Conservation (phyloP, 2,329 filamentous ascomycete species). For the Neofusicoccum kwambonambiense region DNA sequence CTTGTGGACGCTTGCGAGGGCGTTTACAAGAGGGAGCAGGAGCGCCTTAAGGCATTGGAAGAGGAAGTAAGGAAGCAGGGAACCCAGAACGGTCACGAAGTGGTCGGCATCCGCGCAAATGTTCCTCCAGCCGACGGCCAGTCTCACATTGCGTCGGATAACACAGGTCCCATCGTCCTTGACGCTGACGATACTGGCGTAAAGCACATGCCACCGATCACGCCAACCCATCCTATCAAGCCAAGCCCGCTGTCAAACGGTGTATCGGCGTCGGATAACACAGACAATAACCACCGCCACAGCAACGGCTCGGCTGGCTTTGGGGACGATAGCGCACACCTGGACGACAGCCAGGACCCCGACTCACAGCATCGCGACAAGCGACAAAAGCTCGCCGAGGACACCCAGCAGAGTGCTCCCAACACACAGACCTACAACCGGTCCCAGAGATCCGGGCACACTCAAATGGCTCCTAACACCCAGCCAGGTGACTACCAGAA, state of each 20-base stretch:
- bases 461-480: constrained; percentile 58
- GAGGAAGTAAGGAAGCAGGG: constrained; percentile 49
- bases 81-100: constrained; percentile 39
- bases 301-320: constrained; percentile 1
- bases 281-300: not conserved
- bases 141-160: constrained; percentile 45
- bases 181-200: constrained; percentile 63
- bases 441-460: constrained; percentile 58
- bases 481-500: constrained; percentile 68
- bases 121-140: constrained; percentile 37
- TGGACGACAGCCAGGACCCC: constrained; percentile 44
- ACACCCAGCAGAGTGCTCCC: constrained; percentile 25
- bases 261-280: constrained; percentile 41
- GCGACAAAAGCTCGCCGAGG: constrained; percentile 15
- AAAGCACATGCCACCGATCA: constrained; percentile 45
- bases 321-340: constrained; percentile 44
- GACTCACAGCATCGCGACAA: constrained; percentile 23
- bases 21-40: constrained; percentile 67
- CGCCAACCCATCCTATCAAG: constrained; percentile 54
- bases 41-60: constrained; percentile 61
- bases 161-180: constrained; percentile 51
- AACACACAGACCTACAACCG: constrained; percentile 45
- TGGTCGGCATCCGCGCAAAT: constrained; percentile 41
- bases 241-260: constrained; percentile 62
- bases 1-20: constrained; percentile 74